These are phyloP conservation scores for Aureobasidium sp. DNA, from an alignment of 2,329 filamentous ascomycete species.

Conservation along the genomic window DNA sequence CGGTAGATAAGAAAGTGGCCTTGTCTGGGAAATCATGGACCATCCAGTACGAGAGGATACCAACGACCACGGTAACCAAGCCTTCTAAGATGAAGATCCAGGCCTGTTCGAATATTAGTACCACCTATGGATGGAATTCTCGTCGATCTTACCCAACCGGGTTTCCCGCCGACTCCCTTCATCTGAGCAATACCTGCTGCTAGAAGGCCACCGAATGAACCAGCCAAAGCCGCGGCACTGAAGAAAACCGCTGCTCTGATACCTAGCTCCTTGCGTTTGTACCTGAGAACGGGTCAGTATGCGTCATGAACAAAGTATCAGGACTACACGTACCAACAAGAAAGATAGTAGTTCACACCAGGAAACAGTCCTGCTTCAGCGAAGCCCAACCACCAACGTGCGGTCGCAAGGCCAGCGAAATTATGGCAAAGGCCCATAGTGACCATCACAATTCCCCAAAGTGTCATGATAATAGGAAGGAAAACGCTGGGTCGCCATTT, in stretches of 20 bases:
- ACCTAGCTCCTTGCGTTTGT: constrained; percentile 70
- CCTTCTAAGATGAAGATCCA: constrained; percentile 52
- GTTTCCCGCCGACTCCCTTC: constrained; percentile 51
- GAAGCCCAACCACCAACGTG: constrained; percentile 28
- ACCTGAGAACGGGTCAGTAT: constrained; percentile 30
- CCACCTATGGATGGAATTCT: too few species aligned
- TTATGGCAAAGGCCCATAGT: constrained; percentile 30
- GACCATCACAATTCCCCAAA: constrained; percentile 63
- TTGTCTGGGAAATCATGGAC: constrained; percentile 77
- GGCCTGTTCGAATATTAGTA: constrained; percentile 17
- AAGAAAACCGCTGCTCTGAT: constrained; percentile 79
- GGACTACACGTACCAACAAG: constrained; percentile 53
- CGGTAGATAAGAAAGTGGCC: constrained; percentile 60
- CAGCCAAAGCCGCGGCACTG: constrained; percentile 71
- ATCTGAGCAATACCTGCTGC: constrained; percentile 66
- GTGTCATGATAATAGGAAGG: constrained; percentile 38
- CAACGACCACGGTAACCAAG: constrained; percentile 61
- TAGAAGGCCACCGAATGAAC: constrained; percentile 68
- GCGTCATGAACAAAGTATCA: too few species aligned
- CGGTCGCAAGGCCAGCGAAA: constrained; percentile 25
- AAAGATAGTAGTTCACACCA: constrained; percentile 72
- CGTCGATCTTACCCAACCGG: constrained; percentile 22
- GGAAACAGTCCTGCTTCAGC: constrained; percentile 47
- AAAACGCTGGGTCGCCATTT: constrained; percentile 68
- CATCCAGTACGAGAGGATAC: constrained; percentile 64